Percentiles rank a stretch among this genome's conserved stretches.
Evolutionary conservation across 345 rosid species (phyloP).

Genomic region (Iberis pinnata): DNA sequence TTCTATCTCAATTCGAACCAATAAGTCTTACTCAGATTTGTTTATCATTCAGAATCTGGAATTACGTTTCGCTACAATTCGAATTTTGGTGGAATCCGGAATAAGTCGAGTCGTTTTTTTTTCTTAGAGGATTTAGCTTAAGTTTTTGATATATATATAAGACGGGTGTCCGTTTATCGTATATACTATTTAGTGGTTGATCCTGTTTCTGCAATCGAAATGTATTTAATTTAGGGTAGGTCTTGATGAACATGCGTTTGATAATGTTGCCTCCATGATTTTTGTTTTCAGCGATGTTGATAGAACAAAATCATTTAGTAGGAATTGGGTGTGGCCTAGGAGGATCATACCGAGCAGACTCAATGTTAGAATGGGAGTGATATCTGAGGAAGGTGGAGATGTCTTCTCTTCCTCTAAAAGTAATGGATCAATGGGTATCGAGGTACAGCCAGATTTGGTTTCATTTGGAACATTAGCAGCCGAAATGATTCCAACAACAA

Average conservation of each 20-base stretch:
- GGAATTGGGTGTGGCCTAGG: conserved; percentile 1
- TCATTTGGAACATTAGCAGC: conserved; percentile 44
- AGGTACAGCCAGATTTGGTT: conserved; percentile 39
- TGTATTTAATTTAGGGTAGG: background rate
- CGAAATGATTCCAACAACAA: conserved; percentile 37
- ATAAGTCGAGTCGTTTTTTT: too few species aligned
- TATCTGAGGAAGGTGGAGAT: conserved; percentile 46
- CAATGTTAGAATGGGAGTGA: conserved; percentile 34
- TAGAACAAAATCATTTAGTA: conserved; percentile 1
- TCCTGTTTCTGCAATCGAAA: too few species aligned
- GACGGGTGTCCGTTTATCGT: background rate
- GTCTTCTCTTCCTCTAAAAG: conserved; percentile 33
- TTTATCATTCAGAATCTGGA: too few species aligned
- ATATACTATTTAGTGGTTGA: background rate
- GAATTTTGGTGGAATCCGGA: too few species aligned
- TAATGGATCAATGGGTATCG: conserved; percentile 34
- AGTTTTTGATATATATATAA: background rate
- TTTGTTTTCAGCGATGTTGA: conserved; percentile 20
- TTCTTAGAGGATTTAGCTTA: background rate
- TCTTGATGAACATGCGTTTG: background rate
- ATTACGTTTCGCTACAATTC: too few species aligned
- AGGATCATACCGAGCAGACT: conserved; percentile 9
- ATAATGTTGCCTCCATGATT: background rate
- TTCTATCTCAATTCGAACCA: background rate
- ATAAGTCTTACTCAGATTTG: background rate